Evolutionary conservation across 176 grass and related monocot species (phyloP), one percentile per base, ranked within the genome.

Genomic region (Puccinellia tenuiflora): DNA sequence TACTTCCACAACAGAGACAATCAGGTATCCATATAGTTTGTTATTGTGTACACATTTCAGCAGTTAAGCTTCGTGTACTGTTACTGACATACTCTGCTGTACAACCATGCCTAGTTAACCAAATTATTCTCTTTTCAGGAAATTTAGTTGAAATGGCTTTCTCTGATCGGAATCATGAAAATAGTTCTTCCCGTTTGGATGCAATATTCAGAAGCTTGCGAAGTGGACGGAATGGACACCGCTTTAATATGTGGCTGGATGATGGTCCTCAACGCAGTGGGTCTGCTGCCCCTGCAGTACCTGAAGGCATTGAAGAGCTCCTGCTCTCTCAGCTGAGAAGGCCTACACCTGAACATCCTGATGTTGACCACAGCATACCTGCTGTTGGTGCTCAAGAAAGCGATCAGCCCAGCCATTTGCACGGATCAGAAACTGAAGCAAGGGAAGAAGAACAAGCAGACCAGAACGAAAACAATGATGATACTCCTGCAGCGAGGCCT

Each of bases 181-280:
- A 82, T 83, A 96, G 80, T 82, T 99, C 93, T 35, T 91, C 91
- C 31, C 93, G 93, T 83, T 81, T 96, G 80, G 97, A 99, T 87
- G 91, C 97, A 55, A 99, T 94, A 88, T 99, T 99, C 86, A 86
- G 97, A 29, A 92, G 89, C 66, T 80, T 99, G 76, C 86, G 97
- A 83, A 96, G 87, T 84, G 87, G 88, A 47, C 85, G 93, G 48
- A 94, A 89, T 81, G 97, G 97, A 18, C 93, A 99, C 78, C 91
- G 93, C 24, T 99, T 99, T 62, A 96, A 91, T 75, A 99, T 99
- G 89, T 99, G 97, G 97, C 79, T 96, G 45, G 93, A 99, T 83
- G 93, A 94, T 48, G 88, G 83, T 46, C 85, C 90, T 9, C 97
- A 92, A 68, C 97, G 86, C 53, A 84, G 70, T 83, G 89, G 82